Conservation (phyloP, 148 eudicot genomes). For the Vaccinium corymbosum region DNA sequence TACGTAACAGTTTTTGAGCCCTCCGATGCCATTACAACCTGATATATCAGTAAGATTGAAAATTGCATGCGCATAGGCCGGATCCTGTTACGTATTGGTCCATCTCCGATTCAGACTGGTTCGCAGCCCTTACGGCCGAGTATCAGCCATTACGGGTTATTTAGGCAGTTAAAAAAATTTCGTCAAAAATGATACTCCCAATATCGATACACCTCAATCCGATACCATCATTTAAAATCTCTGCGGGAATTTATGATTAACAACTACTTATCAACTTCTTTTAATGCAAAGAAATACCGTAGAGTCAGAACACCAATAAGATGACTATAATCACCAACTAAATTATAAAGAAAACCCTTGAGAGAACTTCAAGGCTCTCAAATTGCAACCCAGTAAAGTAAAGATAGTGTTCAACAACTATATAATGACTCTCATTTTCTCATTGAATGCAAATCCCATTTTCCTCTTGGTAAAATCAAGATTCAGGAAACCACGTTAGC, state of each 20-base stretch:
- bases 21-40: too few species aligned
- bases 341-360: neutral
- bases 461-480: neutral
- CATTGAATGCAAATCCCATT: neutral
- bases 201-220: too few species aligned
- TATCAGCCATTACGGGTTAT: too few species aligned
- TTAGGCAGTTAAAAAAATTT: too few species aligned
- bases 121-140: too few species aligned
- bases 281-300: neutral
- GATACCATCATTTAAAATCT: too few species aligned
- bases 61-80: too few species aligned
- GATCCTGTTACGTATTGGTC: too few species aligned
- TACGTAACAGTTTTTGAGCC: too few species aligned
- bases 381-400: neutral
- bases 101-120: too few species aligned
- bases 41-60: too few species aligned
- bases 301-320: neutral
- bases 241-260: neutral
- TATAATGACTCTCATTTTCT: neutral
- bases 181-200: too few species aligned
- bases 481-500: neutral
- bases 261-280: neutral
- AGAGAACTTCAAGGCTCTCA: neutral
- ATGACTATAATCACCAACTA: neutral
- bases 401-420: neutral